Evolutionary conservation across 768 basidiomycete species (phyloP).

Genomic region (Albatrellus ellisii): DNA sequence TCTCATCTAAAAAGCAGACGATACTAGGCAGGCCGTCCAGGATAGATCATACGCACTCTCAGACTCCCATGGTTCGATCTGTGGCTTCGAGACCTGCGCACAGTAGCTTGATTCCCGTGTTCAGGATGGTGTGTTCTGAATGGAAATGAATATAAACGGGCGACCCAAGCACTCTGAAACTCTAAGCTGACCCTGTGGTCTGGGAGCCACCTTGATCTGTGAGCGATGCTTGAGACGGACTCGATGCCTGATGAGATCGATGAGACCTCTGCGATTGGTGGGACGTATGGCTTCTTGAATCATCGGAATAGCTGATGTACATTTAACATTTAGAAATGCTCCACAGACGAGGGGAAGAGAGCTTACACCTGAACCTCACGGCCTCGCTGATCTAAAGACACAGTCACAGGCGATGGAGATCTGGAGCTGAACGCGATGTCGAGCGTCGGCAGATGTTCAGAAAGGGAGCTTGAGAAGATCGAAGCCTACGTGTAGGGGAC

Average conservation of each 20-base stretch:
- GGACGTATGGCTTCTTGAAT: background rate
- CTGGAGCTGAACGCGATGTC: conserved; percentile 2
- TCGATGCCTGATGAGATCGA: background rate
- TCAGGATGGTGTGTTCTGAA: conserved; percentile 1
- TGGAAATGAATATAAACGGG: background rate
- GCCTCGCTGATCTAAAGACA: conserved; percentile 11
- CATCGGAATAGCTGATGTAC: background rate
- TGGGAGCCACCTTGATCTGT: too few species aligned
- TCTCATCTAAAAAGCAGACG: too few species aligned
- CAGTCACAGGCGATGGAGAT: conserved; percentile 5
- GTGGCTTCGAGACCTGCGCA: conserved; percentile 1
- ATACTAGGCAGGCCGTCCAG: too few species aligned
- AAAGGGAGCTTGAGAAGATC: background rate
- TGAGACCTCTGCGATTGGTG: background rate
- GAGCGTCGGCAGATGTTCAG: too few species aligned
- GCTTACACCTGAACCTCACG: conserved; percentile 8
- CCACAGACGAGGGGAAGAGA: background rate
- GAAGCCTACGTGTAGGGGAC: background rate
- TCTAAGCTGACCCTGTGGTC: background rate
- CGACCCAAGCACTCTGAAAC: background rate
- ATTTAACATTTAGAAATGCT: background rate
- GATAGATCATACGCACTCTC: conserved; percentile 10
- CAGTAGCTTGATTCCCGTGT: background rate
- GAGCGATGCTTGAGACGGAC: too few species aligned
- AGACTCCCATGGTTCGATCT: background rate